phyloP scores from a whole-genome alignment of 2,329 filamentous ascomycete species.

The Byssoonygena ceratinophila region DNA sequence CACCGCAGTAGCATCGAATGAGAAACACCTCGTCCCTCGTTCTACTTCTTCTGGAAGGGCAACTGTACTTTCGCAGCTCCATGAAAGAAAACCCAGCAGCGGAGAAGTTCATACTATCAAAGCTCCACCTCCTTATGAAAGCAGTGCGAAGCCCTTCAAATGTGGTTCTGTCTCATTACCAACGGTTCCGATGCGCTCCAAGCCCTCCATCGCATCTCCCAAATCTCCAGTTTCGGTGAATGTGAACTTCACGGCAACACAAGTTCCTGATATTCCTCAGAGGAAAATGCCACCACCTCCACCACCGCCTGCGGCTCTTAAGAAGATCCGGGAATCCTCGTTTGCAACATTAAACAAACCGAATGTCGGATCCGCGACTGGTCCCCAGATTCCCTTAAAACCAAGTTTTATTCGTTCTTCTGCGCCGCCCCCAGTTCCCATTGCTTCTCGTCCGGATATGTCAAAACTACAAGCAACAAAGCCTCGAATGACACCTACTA shows the following conservation, averaged over 20 bases:
- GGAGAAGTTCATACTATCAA: neutral
- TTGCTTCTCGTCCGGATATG: constrained; percentile 13
- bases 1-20: neutral
- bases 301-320: constrained; percentile 27
- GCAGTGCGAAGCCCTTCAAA: neutral
- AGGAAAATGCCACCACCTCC: constrained; percentile 29
- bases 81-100: neutral
- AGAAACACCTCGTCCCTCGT: neutral
- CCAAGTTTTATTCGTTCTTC: constrained; percentile 32
- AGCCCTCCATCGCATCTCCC: constrained; percentile 12
- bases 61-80: constrained; percentile 2
- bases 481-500: constrained; percentile 8
- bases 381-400: constrained; percentile 37
- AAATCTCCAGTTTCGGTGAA: constrained; percentile 10
- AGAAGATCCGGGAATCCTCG: constrained; percentile 36
- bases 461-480: constrained; percentile 43
- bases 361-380: constrained; percentile 14
- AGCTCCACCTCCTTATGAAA: constrained; percentile 5
- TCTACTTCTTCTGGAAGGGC: neutral
- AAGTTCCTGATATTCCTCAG: neutral
- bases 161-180: neutral
- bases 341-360: constrained; percentile 28
- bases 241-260: constrained; percentile 13
- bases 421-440: constrained; percentile 11
- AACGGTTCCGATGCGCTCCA: constrained; percentile 15